phyloP scores from a whole-genome alignment of 2,329 filamentous ascomycete species.

The Botrytis galanthina region DNA sequence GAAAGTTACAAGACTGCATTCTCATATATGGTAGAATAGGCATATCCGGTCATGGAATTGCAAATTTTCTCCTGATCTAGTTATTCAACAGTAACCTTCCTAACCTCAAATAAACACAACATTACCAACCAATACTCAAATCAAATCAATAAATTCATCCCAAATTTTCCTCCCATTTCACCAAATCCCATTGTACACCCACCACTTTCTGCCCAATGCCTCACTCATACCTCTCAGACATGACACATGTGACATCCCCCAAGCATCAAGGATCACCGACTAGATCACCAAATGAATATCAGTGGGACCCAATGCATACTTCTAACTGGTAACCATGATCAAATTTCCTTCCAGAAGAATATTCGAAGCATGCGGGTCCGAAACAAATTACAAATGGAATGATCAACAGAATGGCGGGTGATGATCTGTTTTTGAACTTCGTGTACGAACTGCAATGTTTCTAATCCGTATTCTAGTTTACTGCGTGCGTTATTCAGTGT shows the following conservation, averaged over 20 bases:
- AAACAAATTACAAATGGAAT: neutral
- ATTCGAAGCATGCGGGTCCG: neutral
- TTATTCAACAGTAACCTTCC: neutral
- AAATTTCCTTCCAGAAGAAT: neutral
- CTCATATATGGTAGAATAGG: neutral
- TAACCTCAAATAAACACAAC: neutral
- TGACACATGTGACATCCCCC: neutral
- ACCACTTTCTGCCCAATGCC: neutral
- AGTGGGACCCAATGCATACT: neutral
- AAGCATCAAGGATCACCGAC: neutral
- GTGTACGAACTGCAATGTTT: neutral
- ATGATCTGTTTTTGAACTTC: neutral
- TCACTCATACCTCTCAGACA: neutral
- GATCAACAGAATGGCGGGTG: neutral
- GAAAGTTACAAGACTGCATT: neutral
- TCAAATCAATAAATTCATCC: neutral
- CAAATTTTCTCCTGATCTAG: neutral
- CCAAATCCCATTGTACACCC: neutral
- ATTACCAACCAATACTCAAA: neutral
- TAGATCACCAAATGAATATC: slow-evolving; percentile 4
- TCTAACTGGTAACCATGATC: neutral
- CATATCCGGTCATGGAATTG: neutral
- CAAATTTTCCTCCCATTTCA: neutral
- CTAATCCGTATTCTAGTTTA: neutral
- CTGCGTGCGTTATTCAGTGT: neutral